Evolutionary conservation across 2,329 filamentous ascomycete species (phyloP), one percentile per base, ranked within the genome.

Genomic region (Pseudogymnoascus sp.): DNA sequence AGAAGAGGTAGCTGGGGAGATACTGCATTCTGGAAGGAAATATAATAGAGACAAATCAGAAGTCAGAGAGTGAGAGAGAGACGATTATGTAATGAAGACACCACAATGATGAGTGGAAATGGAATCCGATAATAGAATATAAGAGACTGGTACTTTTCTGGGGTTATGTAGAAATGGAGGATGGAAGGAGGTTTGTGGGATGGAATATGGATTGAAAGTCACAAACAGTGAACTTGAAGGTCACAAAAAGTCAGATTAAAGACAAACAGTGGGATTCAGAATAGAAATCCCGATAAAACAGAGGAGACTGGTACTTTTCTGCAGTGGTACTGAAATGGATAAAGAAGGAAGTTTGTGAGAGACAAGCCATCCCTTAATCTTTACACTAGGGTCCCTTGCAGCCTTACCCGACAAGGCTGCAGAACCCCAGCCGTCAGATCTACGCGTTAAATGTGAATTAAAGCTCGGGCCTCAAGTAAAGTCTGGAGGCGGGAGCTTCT

Each of bases 401-500:
- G 50, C 50, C 50, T 57, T 57, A n/a, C 17, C 28, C 28, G 50
- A 17, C 50, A 35, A 57, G 50, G 50, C 50, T 57, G 23, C 26
- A 33, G 50, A 33, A 31, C 26, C 50, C 50, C 50, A 19, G 50
- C 50, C 50, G 11, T 57, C 50, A 57, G 50, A 57, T 57, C 50
- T n/a, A 26, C 42, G 21, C 42, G 13, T 26, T 11, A 13, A 13
- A 33, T 31, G 17, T 33, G 50, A 57, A 35, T 21, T 21, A 57
- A 57, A 57, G 50, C 50, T 57, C 50, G 50, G 50, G 28, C 50
- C 50, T 33, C 50, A 33, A 21, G 17, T 57, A 57, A 57, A 57
- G 50, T 57, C 50, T 57, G 50, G 50, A 57, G 50, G 47, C 26
- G 26, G 47, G 50, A 57, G 50, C 50, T 57, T 57, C 50, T 33